Evolutionary conservation across 2,329 filamentous ascomycete species (phyloP).

Genomic region (Sporothrix mexicana): DNA sequence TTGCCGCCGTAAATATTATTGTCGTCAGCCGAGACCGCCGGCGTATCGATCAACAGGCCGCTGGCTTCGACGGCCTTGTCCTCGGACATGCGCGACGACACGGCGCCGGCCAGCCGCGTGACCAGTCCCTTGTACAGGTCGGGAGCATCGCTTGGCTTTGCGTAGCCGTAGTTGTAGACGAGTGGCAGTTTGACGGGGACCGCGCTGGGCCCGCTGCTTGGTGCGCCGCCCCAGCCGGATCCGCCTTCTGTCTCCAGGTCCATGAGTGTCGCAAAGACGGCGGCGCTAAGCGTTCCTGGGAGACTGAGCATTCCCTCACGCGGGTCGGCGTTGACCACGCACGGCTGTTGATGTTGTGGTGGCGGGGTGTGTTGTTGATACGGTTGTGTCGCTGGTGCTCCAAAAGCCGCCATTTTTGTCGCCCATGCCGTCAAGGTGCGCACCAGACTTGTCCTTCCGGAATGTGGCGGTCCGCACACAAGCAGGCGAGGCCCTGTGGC

Average conservation of each 20-base stretch:
- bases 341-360: conserved; percentile 62
- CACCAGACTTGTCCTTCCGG: conserved; percentile 82
- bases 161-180: conserved; percentile 84
- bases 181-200: conserved; percentile 91
- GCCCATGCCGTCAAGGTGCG: conserved; percentile 82
- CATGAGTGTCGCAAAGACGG: conserved; percentile 85
- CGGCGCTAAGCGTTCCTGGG: conserved; percentile 82
- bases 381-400: not conserved
- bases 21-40: conserved; percentile 67
- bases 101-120: conserved; percentile 77
- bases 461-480: conserved; percentile 76
- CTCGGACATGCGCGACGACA: conserved; percentile 76
- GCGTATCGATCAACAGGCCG: conserved; percentile 86
- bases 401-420: conserved; percentile 61
- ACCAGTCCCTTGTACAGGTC: conserved; percentile 75
- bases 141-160: conserved; percentile 73
- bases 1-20: conserved; percentile 7
- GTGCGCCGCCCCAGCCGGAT: conserved; percentile 81
- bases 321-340: conserved; percentile 85
- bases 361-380: not conserved
- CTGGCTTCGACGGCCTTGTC: conserved; percentile 72
- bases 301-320: conserved; percentile 78
- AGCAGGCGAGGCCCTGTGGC: conserved; percentile 78
- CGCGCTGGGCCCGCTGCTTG: conserved; percentile 85
- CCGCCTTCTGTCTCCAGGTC: conserved; percentile 80